Evolutionary conservation across 768 basidiomycete species (phyloP), one percentile per base, ranked within the genome.

Genomic region (Tylopilus plumbeoviolaceoides): DNA sequence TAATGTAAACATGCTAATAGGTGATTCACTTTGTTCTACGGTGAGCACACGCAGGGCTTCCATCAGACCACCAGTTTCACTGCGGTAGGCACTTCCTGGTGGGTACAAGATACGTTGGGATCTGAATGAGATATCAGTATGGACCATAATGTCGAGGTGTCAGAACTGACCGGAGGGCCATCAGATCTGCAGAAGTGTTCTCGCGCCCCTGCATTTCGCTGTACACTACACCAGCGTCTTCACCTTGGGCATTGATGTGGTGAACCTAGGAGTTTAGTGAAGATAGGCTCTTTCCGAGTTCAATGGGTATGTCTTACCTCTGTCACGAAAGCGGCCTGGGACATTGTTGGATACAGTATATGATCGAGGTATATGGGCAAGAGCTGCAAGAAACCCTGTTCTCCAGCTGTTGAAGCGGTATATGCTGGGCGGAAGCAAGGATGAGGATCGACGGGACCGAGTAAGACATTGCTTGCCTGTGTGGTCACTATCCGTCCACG

Each of bases 31-130:
- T 77, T 97, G 86, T 58, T 97, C 85, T 21, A 92, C 85, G 2
- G 83, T 87, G 55, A 99, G 75, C 14, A 85, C 80, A 23, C 97
- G 81, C 23, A 99, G 73, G 2, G 91, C 91, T 55, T 90, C 84
- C 91, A 98, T 94, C 35, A 98, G 72, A 25, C 97, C 97, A 20
- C 97, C 97, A 0, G 95, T 98, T 77, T 99, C 97, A 59, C 92
- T 95, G 25, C 95, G 82, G 64, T 98, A 97, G 7, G 84, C 97
- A 64, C 89, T 98, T 18, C 79, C 82, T 36, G 78, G 70, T 27
- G 89, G 88, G 62, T 97, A 91, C 35, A 93, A 61, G n/a, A 87
- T 68, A 21, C 87, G 83, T 65, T 97, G 93, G 52, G 82, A 73
- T 31, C 91, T 95, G 63, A 30, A 48, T 38, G 20, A 51, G 31